Conservation (phyloP, 1,139 yeast genomes). For the Lodderomyces elongisporus region DNA sequence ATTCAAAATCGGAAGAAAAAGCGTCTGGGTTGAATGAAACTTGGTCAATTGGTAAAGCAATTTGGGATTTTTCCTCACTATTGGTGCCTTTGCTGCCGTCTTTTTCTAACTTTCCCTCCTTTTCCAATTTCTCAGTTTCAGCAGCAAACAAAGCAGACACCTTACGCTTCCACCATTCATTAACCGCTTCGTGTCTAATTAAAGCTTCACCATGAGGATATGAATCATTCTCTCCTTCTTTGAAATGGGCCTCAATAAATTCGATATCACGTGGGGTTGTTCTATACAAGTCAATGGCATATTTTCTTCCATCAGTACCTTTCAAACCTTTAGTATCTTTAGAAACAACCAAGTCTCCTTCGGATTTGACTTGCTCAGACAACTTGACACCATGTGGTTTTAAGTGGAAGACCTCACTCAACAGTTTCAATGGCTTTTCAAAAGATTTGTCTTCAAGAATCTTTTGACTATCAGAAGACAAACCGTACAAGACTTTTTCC, state of each 20-base stretch:
- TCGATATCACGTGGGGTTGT: constrained; percentile 79
- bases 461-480: constrained; percentile 53
- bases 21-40: constrained; percentile 78
- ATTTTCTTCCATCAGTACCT: constrained; percentile 83
- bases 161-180: constrained; percentile 80
- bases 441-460: constrained; percentile 49
- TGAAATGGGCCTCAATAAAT: constrained; percentile 56
- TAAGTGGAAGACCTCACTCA: constrained; percentile 75
- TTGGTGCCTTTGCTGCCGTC: no score
- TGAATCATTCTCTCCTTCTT: constrained; percentile 33
- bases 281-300: constrained; percentile 78
- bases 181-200: constrained; percentile 83
- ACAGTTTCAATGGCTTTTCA: constrained; percentile 48
- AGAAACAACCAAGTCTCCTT: constrained; percentile 57
- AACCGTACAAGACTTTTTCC: constrained; percentile 70
- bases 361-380: constrained; percentile 28
- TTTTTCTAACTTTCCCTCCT: constrained; percentile 37
- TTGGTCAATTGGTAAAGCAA: constrained; percentile 52
- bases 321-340: constrained; percentile 78
- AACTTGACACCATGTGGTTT: constrained; percentile 57
- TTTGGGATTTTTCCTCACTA: constrained; percentile 41
- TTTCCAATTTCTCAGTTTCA: constrained; percentile 46
- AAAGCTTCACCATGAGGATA: constrained; percentile 83
- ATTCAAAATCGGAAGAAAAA: constrained; percentile 43
- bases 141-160: constrained; percentile 50